phyloP scores from a whole-genome alignment of 306 rosid genomes.

The Sesbania bispinosa region DNA sequence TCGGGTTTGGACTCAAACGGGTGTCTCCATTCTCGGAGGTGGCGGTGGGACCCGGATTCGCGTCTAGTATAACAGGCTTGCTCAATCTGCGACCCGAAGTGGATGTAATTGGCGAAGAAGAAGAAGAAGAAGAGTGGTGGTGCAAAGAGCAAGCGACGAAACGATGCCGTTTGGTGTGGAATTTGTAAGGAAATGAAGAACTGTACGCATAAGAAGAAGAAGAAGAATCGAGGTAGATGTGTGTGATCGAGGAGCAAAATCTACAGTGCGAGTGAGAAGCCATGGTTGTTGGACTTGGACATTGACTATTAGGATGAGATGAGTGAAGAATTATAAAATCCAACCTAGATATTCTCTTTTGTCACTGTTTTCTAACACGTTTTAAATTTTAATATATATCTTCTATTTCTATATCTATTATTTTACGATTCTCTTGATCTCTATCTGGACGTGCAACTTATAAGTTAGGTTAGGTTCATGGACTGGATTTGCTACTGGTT shows the following conservation, averaged over 20 bases:
- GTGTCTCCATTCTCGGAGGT: background rate
- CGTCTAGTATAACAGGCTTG: constrained; percentile 12
- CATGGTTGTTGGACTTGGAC: constrained; percentile 28
- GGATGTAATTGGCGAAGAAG: constrained; percentile 17
- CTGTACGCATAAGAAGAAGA: background rate
- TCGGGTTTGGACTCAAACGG: background rate
- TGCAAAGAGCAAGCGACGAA: constrained; percentile 19
- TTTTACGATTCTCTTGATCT: no score
- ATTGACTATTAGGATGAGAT: background rate
- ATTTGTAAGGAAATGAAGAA: background rate
- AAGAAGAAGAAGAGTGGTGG: constrained; percentile 16
- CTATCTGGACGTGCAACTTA: no score
- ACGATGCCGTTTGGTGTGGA: constrained; percentile 29
- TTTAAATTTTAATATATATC: no score
- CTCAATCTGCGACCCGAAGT: background rate
- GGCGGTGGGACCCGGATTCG: background rate
- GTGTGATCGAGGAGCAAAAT: constrained; percentile 20
- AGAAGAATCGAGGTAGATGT: constrained; percentile 3
- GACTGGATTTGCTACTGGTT: no score
- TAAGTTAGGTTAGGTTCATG: no score
- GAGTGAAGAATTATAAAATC: background rate
- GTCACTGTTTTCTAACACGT: no score
- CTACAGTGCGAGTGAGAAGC: constrained; percentile 26
- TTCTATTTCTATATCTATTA: no score
- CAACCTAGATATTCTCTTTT: no score